These are phyloP conservation scores for Shiraia sp. DNA, from an alignment of 2,329 filamentous ascomycete genomes.

Conservation along the genomic window DNA sequence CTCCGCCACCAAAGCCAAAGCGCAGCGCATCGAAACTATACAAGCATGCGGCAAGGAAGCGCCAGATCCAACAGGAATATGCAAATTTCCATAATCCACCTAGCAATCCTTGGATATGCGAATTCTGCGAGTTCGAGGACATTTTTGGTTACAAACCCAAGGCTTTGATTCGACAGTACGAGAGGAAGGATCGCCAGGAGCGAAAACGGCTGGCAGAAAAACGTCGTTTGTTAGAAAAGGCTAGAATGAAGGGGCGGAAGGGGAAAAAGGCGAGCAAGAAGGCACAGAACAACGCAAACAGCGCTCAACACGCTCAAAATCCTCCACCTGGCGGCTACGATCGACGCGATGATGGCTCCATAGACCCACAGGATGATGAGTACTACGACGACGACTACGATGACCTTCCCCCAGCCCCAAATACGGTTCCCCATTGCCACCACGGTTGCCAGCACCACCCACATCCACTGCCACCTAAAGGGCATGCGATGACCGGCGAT, in stretches of 20 bases:
- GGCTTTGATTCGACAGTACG: conserved; percentile 86
- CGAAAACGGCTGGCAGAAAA: conserved; percentile 86
- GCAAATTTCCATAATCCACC: conserved; percentile 77
- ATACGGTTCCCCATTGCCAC: conserved; percentile 25
- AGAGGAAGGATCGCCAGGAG: conserved; percentile 88
- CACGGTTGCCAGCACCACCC: conserved; percentile 39
- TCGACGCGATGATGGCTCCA: conserved; percentile 33
- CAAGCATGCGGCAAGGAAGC: conserved; percentile 72
- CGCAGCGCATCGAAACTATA: conserved; percentile 71
- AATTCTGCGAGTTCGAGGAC: conserved; percentile 96
- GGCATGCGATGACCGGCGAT: conserved; percentile 27
- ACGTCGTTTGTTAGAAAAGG: conserved; percentile 82
- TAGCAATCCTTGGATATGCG: conserved; percentile 91
- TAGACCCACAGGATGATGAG: conserved; percentile 41
- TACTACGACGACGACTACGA: conserved; percentile 46
- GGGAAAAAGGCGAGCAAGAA: conserved; percentile 80
- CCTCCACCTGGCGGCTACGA: conserved; percentile 36
- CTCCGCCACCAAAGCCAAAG: conserved; percentile 64
- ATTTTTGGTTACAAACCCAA: conserved; percentile 89
- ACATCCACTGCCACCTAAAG: conserved; percentile 25
- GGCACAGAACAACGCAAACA: conserved; percentile 39
- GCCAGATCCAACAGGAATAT: conserved; percentile 76
- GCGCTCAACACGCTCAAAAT: conserved; percentile 36
- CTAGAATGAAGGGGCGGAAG: conserved; percentile 90
- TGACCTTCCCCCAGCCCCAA: conserved; percentile 23